Percentiles rank a stretch among this genome's conserved stretches.
phyloP scores from a whole-genome alignment of 768 basidiomycete genomes.

The Hemileccinum rubropunctum region DNA sequence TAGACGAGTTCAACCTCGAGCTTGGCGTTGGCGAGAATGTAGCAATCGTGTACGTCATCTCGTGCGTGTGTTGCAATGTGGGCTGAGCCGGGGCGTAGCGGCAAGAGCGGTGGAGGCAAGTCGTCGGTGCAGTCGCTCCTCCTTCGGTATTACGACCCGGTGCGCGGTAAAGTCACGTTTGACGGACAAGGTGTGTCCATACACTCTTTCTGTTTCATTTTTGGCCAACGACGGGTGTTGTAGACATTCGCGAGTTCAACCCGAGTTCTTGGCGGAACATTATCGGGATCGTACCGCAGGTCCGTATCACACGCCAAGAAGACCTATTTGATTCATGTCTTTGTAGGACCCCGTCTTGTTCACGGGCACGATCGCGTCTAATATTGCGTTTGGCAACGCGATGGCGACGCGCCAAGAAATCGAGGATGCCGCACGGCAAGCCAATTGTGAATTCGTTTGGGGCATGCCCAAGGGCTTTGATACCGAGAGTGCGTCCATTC shows the following conservation, averaged over 20 bases:
- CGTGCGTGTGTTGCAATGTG: not conserved
- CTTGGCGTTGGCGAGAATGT: constrained; percentile 84
- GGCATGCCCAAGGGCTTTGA: constrained; percentile 93
- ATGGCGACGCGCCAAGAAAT: constrained; percentile 78
- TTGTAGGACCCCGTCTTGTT: constrained; percentile 78
- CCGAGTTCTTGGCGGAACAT: constrained; percentile 82
- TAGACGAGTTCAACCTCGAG: constrained; percentile 80
- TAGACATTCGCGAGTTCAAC: constrained; percentile 86
- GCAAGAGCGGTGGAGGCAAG: constrained; percentile 92
- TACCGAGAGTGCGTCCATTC: constrained; percentile 66
- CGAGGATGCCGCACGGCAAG: constrained; percentile 82
- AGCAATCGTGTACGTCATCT: constrained; percentile 78
- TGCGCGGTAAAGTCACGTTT: constrained; percentile 77
- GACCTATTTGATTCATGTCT: not conserved
- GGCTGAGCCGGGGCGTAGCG: constrained; percentile 42
- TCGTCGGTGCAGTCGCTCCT: constrained; percentile 87
- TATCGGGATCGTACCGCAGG: constrained; percentile 93
- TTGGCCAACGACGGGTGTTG: not conserved
- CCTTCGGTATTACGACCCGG: constrained; percentile 86
- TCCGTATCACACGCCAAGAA: constrained; percentile 10
- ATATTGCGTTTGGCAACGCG: constrained; percentile 86
- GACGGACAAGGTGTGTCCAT: constrained; percentile 70
- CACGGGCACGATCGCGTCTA: constrained; percentile 90
- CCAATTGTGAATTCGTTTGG: constrained; percentile 97
- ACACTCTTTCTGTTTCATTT: too few relatives aligned